Percentiles rank a stretch among this genome's conserved stretches.
Evolutionary conservation across 139 green algal genomes (phyloP).

Genomic region (Closterium sp.): DNA sequence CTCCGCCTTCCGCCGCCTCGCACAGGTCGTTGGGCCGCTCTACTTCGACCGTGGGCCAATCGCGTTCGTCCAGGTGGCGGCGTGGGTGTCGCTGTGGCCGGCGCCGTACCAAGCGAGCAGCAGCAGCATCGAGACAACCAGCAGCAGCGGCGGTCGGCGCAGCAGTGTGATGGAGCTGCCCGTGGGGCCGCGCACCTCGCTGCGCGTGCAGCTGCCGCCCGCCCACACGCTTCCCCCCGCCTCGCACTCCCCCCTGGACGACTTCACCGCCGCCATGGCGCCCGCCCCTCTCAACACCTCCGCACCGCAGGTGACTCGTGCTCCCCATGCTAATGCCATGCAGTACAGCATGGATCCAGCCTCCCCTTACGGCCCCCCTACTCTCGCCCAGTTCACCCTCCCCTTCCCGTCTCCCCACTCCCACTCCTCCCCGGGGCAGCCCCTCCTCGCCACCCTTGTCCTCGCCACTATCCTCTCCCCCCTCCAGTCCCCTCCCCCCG

Average conservation of each 20-base stretch:
- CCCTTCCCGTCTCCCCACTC: too few species aligned
- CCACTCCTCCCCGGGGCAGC: too few species aligned
- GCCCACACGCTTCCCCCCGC: slow-evolving; percentile 11
- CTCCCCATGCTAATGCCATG: neutral
- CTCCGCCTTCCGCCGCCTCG: slow-evolving; percentile 60
- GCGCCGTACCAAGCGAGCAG: slow-evolving; percentile 41
- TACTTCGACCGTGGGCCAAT: slow-evolving; percentile 64
- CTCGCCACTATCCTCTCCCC: too few species aligned
- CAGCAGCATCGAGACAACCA: too few species aligned
- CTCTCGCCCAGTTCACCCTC: too few species aligned
- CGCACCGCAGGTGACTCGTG: neutral
- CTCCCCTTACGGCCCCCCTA: too few species aligned
- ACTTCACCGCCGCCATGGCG: slow-evolving; percentile 41
- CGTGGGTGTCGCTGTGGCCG: slow-evolving; percentile 51
- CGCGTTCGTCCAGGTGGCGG: slow-evolving; percentile 55
- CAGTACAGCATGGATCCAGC: too few species aligned
- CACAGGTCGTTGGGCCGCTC: slow-evolving; percentile 59
- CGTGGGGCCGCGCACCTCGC: too few species aligned
- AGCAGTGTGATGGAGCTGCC: slow-evolving; percentile 40
- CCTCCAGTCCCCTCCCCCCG: too few species aligned
- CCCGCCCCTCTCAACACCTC: neutral
- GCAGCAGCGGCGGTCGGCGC: too few species aligned
- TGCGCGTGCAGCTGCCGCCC: too few species aligned
- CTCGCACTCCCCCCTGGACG: slow-evolving; percentile 19
- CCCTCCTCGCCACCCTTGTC: too few species aligned